A percentile compares a stretch with the other conserved stretches of the same genome.
Conservation (phyloP, 1,284 basidiomycete species). For the Malassezia globosa region DNA sequence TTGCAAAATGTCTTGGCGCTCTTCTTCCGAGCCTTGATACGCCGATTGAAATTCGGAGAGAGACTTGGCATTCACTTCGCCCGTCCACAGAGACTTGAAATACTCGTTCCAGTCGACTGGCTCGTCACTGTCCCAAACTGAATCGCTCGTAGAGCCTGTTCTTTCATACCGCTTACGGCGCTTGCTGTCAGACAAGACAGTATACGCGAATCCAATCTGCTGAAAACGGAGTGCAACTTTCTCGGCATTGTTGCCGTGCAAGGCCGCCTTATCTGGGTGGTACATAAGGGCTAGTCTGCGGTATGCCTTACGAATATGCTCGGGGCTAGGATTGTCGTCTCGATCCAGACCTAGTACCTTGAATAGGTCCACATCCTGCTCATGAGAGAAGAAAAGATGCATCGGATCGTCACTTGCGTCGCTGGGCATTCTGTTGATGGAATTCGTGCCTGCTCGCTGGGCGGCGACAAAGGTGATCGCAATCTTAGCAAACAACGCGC, state of each 20-base stretch:
- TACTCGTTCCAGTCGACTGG: slow-evolving; percentile 47
- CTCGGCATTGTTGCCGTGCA: slow-evolving; percentile 11
- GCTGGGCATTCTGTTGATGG: background rate
- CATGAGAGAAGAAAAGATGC: slow-evolving; percentile 39
- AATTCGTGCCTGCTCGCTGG: no score
- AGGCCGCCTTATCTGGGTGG: slow-evolving; percentile 41
- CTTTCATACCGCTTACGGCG: slow-evolving; percentile 37
- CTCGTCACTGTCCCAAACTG: slow-evolving; percentile 33
- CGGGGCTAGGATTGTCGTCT: slow-evolving; percentile 20
- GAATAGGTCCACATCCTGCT: slow-evolving; percentile 40
- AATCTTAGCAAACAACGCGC: no score
- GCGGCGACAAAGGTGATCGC: no score
- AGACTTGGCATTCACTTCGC: slow-evolving; percentile 35
- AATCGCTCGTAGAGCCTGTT: slow-evolving; percentile 40
- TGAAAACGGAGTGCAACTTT: slow-evolving; percentile 34
- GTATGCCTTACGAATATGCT: slow-evolving; percentile 23
- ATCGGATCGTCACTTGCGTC: slow-evolving; percentile 29
- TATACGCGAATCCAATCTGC: slow-evolving; percentile 43
- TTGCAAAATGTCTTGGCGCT: slow-evolving; percentile 32
- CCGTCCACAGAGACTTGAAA: slow-evolving; percentile 43
- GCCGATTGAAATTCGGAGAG: slow-evolving; percentile 37
- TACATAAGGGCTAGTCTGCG: slow-evolving; percentile 38
- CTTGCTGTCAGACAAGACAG: slow-evolving; percentile 37
- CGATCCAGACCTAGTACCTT: slow-evolving; percentile 30
- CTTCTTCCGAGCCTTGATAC: slow-evolving; percentile 41